Conservation (phyloP, 345 rosid genomes). For the Geranium rotundifolium region DNA sequence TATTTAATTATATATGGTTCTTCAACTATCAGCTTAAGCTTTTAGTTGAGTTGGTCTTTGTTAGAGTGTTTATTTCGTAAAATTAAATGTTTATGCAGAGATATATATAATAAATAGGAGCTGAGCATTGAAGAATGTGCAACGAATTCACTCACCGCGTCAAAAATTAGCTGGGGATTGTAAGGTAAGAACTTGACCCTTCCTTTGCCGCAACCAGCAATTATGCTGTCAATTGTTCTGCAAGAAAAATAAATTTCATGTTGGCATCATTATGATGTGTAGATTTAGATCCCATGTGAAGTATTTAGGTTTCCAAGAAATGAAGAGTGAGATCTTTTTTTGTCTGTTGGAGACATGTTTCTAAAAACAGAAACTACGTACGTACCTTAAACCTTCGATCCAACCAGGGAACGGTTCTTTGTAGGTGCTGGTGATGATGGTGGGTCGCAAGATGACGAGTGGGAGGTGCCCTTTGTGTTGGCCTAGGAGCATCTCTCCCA, state of each 20-base stretch:
- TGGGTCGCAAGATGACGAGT: constrained; percentile 45
- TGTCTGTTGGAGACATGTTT: background rate
- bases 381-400: constrained; percentile 62
- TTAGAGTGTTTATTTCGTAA: too few relatives aligned
- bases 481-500: constrained; percentile 65
- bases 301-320: too few relatives aligned
- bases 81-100: too few relatives aligned
- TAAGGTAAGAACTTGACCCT: constrained; percentile 46
- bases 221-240: constrained; percentile 64
- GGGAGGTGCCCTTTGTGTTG: constrained; percentile 36
- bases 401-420: constrained; percentile 70
- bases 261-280: background rate
- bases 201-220: constrained; percentile 68
- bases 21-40: too few relatives aligned
- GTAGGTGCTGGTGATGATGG: constrained; percentile 55
- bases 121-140: too few relatives aligned
- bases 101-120: too few relatives aligned
- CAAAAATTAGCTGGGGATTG: too few relatives aligned
- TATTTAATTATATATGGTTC: too few relatives aligned
- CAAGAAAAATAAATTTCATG: background rate
- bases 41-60: too few relatives aligned
- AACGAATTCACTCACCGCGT: too few relatives aligned
- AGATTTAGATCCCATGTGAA: background rate
- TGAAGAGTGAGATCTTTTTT: too few relatives aligned
- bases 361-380: background rate